A percentile compares a stretch with the other conserved stretches of the same genome.
Evolutionary conservation across 805 yeast species (phyloP).

Genomic region (Barnettozyma californica): DNA sequence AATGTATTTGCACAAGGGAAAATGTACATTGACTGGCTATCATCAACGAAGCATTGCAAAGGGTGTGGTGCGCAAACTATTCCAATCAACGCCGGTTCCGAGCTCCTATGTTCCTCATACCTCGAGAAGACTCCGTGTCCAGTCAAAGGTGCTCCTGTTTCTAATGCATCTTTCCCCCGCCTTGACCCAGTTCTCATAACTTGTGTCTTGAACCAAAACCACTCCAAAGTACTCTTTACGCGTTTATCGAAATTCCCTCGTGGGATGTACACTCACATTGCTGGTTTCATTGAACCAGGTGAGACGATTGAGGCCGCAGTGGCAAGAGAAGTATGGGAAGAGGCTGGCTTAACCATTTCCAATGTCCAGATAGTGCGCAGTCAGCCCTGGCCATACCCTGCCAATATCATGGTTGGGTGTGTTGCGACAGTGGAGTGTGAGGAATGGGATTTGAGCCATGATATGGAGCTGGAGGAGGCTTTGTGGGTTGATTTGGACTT

Average conservation of each 20-base stretch:
- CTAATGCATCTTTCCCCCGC: slow-evolving; percentile 90
- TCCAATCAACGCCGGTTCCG: slow-evolving; percentile 66
- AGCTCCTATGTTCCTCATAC: slow-evolving; percentile 40
- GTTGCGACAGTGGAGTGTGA: slow-evolving; percentile 60
- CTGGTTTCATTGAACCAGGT: slow-evolving; percentile 95
- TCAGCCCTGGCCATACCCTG: slow-evolving; percentile 99
- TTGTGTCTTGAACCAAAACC: slow-evolving; percentile 61
- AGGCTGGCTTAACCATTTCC: slow-evolving; percentile 65
- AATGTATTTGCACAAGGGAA: slow-evolving; percentile 75
- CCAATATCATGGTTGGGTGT: slow-evolving; percentile 90
- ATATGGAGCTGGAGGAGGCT: slow-evolving; percentile 80
- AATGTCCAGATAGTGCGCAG: slow-evolving; percentile 59
- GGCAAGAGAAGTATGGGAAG: slow-evolving; percentile 89
- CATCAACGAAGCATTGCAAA: slow-evolving; percentile 70
- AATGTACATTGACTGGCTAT: slow-evolving; percentile 82
- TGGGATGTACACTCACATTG: slow-evolving; percentile 74
- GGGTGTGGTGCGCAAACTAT: slow-evolving; percentile 71
- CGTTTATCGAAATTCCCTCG: slow-evolving; percentile 49
- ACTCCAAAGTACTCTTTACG: slow-evolving; percentile 63
- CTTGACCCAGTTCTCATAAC: slow-evolving; percentile 86
- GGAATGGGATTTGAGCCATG: slow-evolving; percentile 67
- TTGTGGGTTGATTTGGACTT: slow-evolving; percentile 68
- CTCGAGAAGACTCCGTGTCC: slow-evolving; percentile 16
- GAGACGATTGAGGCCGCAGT: slow-evolving; percentile 89
- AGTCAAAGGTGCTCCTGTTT: slow-evolving; percentile 34